Evolutionary conservation across 2,329 filamentous ascomycete species (phyloP), one percentile per base, ranked within the genome.

Genomic region (Fusarium napiforme): DNA sequence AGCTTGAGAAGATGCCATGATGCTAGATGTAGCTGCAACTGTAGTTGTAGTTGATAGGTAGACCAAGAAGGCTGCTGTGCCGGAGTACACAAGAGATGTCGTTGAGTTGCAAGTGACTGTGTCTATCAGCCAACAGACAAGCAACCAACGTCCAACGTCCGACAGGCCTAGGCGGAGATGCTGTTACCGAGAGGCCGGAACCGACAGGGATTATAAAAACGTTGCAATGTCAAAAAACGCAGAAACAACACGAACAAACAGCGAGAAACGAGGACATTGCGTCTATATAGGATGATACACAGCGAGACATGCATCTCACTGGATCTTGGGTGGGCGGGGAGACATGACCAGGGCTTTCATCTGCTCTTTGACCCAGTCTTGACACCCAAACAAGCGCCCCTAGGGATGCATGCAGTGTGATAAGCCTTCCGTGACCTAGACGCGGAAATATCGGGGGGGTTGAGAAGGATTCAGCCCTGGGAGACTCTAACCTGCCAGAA

Each of bases 1-100:
- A 63, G 79, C 80, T 42, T 81, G 79, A 56, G 77, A 78, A 65
- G 79, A 81, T 42, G 83, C 75, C 84, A 86, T 86, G 60, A 62
- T 70, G 64, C 53, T 59, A 59, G 59, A 67, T 60, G 60, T 58
- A 61, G 68, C 32, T 50, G 28, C 18, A 32, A 30, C 7, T 47
- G 45, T 63, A 49, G 61, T 64, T 61, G 60, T 59, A 60, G 68
- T 55, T 26, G 60, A 52, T 47, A 47, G 49, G 47, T 36, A 47
- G 59, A 47, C 47, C 19, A 42, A 55, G 47, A 34, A 30, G 45
- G 47, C 26, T 47, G 67, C 28, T 55, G 47, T 63, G 55, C 19
- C 28, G 60, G 61, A 58, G 46, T 34, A 47, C 34, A 53, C 50
- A 23, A 34, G n/a, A 58, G 64, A 69, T 19, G 64, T 64, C 23